phyloP scores from a whole-genome alignment of 169 alveolate genomes.

The Plasmodium falciparum region DNA sequence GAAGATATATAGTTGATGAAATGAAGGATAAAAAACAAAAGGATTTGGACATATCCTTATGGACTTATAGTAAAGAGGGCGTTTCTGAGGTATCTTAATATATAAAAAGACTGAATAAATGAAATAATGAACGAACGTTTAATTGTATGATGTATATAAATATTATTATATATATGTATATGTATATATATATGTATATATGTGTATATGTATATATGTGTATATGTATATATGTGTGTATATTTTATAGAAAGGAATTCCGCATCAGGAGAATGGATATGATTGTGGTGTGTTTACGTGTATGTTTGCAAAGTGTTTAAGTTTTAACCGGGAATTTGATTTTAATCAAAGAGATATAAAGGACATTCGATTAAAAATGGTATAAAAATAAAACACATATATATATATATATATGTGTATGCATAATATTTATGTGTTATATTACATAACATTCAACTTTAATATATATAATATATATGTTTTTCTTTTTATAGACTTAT shows the following conservation, averaged over 20 bases:
- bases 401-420: not conserved
- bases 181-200: not conserved
- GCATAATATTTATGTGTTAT: not conserved
- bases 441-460: not conserved
- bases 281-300: conserved; percentile 94
- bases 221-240: not conserved
- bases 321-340: conserved; percentile 86
- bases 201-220: not conserved
- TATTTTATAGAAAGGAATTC: conserved; percentile 75
- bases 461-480: not conserved
- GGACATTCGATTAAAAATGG: conserved; percentile 83
- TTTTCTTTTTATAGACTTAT: conserved; percentile 32
- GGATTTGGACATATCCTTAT: conserved; percentile 32
- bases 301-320: conserved; percentile 90
- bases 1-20: conserved; percentile 86
- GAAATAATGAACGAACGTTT: not conserved
- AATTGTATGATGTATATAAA: not conserved
- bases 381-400: conserved; percentile 5
- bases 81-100: conserved; percentile 28
- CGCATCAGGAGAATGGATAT: conserved; percentile 88
- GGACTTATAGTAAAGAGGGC: conserved; percentile 37
- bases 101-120: not conserved
- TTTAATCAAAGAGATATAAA: conserved; percentile 84
- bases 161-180: not conserved
- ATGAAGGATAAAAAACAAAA: conserved; percentile 80